Conservation (phyloP, 805 yeast genomes). For the Wilhelminamyces savonicus region DNA sequence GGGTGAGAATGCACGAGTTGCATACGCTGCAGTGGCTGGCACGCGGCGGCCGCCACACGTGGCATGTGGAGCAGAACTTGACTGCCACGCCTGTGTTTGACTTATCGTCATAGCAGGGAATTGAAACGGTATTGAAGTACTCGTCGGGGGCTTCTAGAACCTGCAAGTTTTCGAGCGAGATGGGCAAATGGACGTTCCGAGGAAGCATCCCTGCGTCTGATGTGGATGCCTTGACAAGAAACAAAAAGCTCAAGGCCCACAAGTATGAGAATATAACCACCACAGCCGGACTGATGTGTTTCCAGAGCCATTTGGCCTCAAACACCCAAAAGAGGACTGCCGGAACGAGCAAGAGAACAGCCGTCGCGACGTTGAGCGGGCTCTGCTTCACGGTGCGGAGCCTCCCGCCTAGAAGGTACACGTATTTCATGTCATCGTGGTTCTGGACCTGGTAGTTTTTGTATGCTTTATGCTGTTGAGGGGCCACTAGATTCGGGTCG, state of each 20-base stretch:
- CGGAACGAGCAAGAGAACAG: slow-evolving; percentile 32
- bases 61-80: slow-evolving; percentile 51
- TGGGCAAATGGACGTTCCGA: slow-evolving; percentile 52
- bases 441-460: slow-evolving; percentile 41
- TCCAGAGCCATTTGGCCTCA: slow-evolving; percentile 52
- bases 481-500: slow-evolving; percentile 11
- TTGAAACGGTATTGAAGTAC: slow-evolving; percentile 15
- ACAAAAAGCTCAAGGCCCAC: slow-evolving; percentile 44
- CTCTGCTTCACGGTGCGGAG: slow-evolving; percentile 36
- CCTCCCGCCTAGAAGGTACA: slow-evolving; percentile 64
- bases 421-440: slow-evolving; percentile 22
- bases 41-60: slow-evolving; percentile 69
- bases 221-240: slow-evolving; percentile 49
- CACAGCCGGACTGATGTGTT: slow-evolving; percentile 45
- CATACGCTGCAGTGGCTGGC: slow-evolving; percentile 64
- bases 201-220: slow-evolving; percentile 72
- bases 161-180: slow-evolving; percentile 2
- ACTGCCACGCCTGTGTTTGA: slow-evolving; percentile 43
- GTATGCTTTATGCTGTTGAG: background rate
- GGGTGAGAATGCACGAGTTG: slow-evolving; percentile 53
- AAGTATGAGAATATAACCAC: slow-evolving; percentile 54
- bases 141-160: slow-evolving; percentile 44
- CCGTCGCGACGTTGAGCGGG: slow-evolving; percentile 35
- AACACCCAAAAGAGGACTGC: slow-evolving; percentile 46
- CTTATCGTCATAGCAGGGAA: slow-evolving; percentile 14